A percentile compares a stretch with the other conserved stretches of the same genome.
Conservation (phyloP, 2,329 filamentous ascomycete species). For the Hysterium pulicare region DNA sequence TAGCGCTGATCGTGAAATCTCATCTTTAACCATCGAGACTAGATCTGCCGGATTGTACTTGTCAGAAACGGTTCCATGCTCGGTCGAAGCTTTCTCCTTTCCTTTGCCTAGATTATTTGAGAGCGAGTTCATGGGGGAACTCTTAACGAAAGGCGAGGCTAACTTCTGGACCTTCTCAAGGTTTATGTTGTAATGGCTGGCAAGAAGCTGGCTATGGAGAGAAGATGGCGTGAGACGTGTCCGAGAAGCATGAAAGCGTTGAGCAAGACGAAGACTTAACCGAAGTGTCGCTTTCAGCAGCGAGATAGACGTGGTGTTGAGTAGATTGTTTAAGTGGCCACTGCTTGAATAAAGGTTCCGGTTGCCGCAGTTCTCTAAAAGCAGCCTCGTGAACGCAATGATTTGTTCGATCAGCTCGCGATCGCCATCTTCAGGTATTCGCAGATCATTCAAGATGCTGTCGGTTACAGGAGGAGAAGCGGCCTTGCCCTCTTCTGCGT, state of each 20-base stretch:
- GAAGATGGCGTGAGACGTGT: conserved; percentile 66
- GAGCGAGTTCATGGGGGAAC: conserved; percentile 48
- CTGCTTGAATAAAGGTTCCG: conserved; percentile 95
- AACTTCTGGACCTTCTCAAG: conserved; percentile 80
- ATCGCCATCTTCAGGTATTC: conserved; percentile 73
- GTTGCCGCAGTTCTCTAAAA: conserved; percentile 94
- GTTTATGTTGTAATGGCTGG: conserved; percentile 75
- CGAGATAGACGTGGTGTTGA: conserved; percentile 80
- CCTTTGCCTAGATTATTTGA: conserved; percentile 62
- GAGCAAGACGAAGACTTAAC: conserved; percentile 79
- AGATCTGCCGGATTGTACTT: conserved; percentile 60
- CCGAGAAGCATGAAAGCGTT: conserved; percentile 87
- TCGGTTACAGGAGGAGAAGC: conserved; percentile 43
- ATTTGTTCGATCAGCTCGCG: conserved; percentile 74
- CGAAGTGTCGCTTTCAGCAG: conserved; percentile 76
- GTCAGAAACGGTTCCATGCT: conserved; percentile 25
- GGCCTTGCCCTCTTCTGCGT: conserved; percentile 44
- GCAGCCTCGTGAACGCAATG: conserved; percentile 78
- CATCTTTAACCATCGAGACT: conserved; percentile 66
- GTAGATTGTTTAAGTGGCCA: conserved; percentile 78
- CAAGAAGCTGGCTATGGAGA: conserved; percentile 69
- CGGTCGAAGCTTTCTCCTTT: conserved; percentile 65
- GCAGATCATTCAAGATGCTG: conserved; percentile 50
- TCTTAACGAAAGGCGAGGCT: conserved; percentile 75
- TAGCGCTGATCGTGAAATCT: conserved; percentile 35